Evolutionary conservation across 805 yeast species (phyloP), one percentile per base, ranked within the genome.

Genomic region (Candida lessepsii): DNA sequence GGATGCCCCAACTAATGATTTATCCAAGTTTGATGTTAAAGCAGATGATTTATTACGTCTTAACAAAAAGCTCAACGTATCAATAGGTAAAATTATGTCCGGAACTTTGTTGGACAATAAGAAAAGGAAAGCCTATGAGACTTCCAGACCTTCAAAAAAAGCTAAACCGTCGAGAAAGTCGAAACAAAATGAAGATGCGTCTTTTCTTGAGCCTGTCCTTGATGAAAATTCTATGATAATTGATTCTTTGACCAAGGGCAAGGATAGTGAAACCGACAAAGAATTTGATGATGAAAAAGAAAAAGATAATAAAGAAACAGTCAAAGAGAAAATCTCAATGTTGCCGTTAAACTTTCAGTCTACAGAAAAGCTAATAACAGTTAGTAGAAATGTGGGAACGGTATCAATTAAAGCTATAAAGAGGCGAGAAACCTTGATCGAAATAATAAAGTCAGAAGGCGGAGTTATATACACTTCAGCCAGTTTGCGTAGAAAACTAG

Each of bases 401-500:
- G 23, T 28, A 6, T 48, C 51, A 13, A 18, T 62, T 19, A 67
- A 63, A 37, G 59, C 66, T 1, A 46, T 44, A 9, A 57, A 48
- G 40, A 52, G 73, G 38, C 46, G 71, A 33, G 41, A 48, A 3
- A 60, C 49, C 9, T 44, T 68, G 17, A 13, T 67, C 5, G 53
- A 53, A 7, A 49, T 66, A 1, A 57, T 69, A 2, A 58, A 54
- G 26, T 60, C 56, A 17, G 47, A 52, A n/a, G 73, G 72, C 3
- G 74, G 74, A 6, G 71, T 63, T 2, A 51, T 59, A 1, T 60
- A 50, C 41, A 63, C 70, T 8, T 58, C 63, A 8, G 61, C 64
- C 5, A 48, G 49, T 9, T 50, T 69, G n/a, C 49, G 66, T 29
- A 52, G 71, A 11, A 37, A 42, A 9, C 44, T 69, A 15, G 73